These are phyloP conservation scores for Globisporangium splendens DNA, from an alignment of 352 stramenopile genomes.

Conservation along the genomic window DNA sequence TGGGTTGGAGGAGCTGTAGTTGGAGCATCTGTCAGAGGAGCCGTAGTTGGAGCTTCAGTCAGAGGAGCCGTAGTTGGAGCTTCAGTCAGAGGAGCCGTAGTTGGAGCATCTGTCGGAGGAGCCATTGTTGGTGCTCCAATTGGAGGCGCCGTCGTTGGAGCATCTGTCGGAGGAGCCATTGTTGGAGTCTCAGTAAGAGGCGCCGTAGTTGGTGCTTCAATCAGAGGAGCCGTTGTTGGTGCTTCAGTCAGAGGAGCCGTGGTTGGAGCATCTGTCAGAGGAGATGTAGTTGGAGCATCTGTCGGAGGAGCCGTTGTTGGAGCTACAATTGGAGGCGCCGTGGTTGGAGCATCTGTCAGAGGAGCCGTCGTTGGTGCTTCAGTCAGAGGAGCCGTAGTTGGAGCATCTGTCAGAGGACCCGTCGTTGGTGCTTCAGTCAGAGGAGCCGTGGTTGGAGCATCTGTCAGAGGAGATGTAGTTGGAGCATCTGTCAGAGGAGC, in stretches of 20 bases:
- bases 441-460: not conserved
- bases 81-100: not conserved
- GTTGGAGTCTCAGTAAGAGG: not conserved
- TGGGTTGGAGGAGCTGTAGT: not conserved
- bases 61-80: not conserved
- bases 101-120: conserved; percentile 4
- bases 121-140: not conserved
- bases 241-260: not conserved
- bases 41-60: not conserved
- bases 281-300: not conserved
- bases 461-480: conserved; percentile 1
- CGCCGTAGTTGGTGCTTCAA: conserved; percentile 2
- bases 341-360: not conserved
- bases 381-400: not conserved
- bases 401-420: conserved; percentile 1
- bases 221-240: conserved; percentile 1
- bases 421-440: not conserved
- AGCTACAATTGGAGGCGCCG: not conserved
- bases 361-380: not conserved
- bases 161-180: not conserved
- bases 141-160: not conserved
- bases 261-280: not conserved
- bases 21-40: not conserved
- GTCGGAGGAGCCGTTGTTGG: conserved; percentile 4
- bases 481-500: not conserved